Percentiles rank a stretch among this genome's conserved stretches.
These are phyloP conservation scores for Aureobasidium namibiae DNA, from an alignment of 2,329 filamentous ascomycete species.

Conservation along the genomic window DNA sequence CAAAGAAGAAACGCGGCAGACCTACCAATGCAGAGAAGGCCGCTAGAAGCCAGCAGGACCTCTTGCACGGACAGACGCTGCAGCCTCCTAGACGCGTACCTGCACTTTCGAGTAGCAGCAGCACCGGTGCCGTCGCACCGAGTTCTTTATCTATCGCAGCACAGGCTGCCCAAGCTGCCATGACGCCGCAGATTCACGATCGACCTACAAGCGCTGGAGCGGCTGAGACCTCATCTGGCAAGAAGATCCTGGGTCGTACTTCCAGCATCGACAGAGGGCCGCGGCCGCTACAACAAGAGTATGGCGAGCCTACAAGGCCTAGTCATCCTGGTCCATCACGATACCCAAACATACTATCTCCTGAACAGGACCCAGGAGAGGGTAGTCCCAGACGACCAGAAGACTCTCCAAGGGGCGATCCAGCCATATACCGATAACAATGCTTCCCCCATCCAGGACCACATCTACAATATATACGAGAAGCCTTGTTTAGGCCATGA, in stretches of 20 bases:
- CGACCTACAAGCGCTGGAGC: background rate
- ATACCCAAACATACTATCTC: conserved; percentile 13
- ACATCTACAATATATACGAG: background rate
- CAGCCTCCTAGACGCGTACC: conserved; percentile 22
- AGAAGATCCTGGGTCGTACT: conserved; percentile 23
- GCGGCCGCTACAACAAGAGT: background rate
- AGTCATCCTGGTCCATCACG: background rate
- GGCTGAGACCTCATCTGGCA: conserved; percentile 25
- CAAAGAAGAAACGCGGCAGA: conserved; percentile 40
- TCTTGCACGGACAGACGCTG: conserved; percentile 31
- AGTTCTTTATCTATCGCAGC: background rate
- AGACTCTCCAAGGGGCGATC: background rate
- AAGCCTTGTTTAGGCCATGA: background rate
- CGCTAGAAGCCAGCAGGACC: conserved; percentile 34
- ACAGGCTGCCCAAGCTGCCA: conserved; percentile 4
- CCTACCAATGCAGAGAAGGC: conserved; percentile 41
- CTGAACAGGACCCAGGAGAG: background rate
- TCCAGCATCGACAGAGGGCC: conserved; percentile 16
- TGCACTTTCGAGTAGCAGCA: background rate
- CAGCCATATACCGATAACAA: background rate
- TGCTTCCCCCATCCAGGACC: background rate
- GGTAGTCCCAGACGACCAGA: background rate
- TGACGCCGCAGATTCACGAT: conserved; percentile 2
- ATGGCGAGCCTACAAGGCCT: background rate
- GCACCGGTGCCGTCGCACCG: background rate